These are phyloP conservation scores for Tetrahymena thermophila DNA, from an alignment of 73 alveolate genomes.

Conservation along the genomic window DNA sequence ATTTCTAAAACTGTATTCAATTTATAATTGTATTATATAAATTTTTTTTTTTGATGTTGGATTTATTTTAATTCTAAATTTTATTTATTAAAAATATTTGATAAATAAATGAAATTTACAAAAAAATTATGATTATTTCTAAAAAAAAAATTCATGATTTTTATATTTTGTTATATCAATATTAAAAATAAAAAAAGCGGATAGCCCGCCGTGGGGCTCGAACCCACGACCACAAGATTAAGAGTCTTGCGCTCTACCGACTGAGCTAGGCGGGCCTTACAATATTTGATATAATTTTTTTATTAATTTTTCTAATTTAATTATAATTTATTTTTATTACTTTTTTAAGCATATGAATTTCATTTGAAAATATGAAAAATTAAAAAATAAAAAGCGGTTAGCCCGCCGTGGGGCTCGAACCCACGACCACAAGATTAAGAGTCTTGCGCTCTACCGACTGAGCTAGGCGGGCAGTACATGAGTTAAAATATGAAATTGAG, in stretches of 20 bases:
- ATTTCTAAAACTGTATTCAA: too few relatives aligned
- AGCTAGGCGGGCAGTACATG: not conserved
- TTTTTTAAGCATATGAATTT: not conserved
- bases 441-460: conserved; percentile 7
- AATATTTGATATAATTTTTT: not conserved
- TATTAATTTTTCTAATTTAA: not conserved
- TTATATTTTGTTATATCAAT: not conserved
- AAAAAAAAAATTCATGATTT: too few relatives aligned
- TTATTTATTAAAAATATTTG: too few relatives aligned
- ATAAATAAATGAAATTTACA: too few relatives aligned
- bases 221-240: conserved; percentile 2
- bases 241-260: conserved; percentile 6
- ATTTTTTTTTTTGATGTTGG: too few relatives aligned
- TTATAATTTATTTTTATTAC: not conserved
- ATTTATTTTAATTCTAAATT: too few relatives aligned
- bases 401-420: conserved; percentile 9
- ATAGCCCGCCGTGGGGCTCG: conserved; percentile 6
- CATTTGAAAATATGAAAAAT: not conserved
- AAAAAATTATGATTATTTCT: too few relatives aligned
- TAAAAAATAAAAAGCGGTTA: not conserved
- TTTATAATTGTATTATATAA: too few relatives aligned
- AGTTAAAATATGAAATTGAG: not conserved
- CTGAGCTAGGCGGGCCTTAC: conserved; percentile 2
- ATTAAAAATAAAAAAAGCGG: not conserved
- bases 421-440: conserved; percentile 2